Percentiles rank a stretch among this genome's conserved stretches.
These are phyloP conservation scores for Rhizopogon salebrosus DNA, from an alignment of 768 basidiomycete species.

Conservation along the genomic window DNA sequence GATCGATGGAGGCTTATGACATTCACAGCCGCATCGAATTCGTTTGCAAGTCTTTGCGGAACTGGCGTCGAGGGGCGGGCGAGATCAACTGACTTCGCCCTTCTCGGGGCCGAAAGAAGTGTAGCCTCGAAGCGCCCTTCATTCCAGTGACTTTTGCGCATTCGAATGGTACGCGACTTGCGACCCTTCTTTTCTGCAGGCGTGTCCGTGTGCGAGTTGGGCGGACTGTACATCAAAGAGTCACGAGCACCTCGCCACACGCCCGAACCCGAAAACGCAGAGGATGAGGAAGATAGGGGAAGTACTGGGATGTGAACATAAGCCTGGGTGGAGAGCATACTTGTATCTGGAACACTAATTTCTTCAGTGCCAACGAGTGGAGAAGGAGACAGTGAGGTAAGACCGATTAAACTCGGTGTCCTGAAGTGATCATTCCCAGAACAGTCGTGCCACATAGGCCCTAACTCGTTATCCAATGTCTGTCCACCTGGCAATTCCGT, in stretches of 20 bases:
- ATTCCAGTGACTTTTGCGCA: conserved; percentile 56
- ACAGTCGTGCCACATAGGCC: conserved; percentile 38
- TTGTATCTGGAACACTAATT: not conserved
- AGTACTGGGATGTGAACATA: not conserved
- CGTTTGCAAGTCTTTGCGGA: conserved; percentile 36
- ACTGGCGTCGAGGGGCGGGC: conserved; percentile 28
- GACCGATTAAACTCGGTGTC: conserved; percentile 50
- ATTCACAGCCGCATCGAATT: conserved; percentile 43
- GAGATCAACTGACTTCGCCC: conserved; percentile 10
- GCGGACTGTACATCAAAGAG: conserved; percentile 17
- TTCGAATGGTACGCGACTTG: conserved; percentile 47
- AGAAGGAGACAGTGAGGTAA: conserved; percentile 35
- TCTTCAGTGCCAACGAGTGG: conserved; percentile 17
- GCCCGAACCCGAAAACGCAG: not conserved
- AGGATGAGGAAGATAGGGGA: not conserved
- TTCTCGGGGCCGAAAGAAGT: conserved; percentile 16
- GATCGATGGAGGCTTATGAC: conserved; percentile 27
- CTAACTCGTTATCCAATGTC: conserved; percentile 57
- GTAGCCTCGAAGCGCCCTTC: conserved; percentile 47
- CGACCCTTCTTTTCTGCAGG: conserved; percentile 25
- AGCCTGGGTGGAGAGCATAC: not conserved
- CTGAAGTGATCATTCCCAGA: conserved; percentile 41
- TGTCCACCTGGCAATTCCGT: conserved; percentile 13
- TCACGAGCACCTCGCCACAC: conserved; percentile 8
- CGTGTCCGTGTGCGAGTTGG: conserved; percentile 15